Evolutionary conservation across 371 early-diverging fungal species (phyloP).

Genomic region (Lichtheimia ramosa): DNA sequence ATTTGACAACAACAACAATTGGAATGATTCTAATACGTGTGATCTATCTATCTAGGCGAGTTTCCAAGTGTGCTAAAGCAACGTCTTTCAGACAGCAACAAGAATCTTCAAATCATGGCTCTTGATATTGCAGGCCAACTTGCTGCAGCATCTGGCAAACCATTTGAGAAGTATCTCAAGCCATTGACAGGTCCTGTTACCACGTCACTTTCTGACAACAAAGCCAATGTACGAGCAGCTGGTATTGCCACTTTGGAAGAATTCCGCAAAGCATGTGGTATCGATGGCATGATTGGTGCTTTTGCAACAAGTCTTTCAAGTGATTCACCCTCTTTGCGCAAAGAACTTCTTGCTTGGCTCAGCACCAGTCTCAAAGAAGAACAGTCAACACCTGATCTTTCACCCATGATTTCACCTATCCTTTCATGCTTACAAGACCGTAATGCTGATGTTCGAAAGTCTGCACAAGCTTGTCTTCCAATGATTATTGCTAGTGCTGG

Average conservation of each 20-base stretch:
- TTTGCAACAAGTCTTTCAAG: slow-evolving; percentile 68
- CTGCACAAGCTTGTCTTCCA: slow-evolving; percentile 71
- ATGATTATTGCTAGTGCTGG: slow-evolving; percentile 63
- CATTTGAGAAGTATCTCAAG: slow-evolving; percentile 75
- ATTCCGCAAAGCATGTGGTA: slow-evolving; percentile 61
- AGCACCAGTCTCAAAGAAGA: slow-evolving; percentile 49
- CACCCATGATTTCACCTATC: slow-evolving; percentile 64
- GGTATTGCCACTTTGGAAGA: slow-evolving; percentile 75
- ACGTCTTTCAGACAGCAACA: slow-evolving; percentile 87
- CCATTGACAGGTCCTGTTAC: slow-evolving; percentile 63
- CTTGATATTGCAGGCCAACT: slow-evolving; percentile 39
- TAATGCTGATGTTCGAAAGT: slow-evolving; percentile 87
- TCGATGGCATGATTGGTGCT: slow-evolving; percentile 70
- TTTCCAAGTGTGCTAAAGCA: slow-evolving; percentile 76
- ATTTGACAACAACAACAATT: not conserved
- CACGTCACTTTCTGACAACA: slow-evolving; percentile 82
- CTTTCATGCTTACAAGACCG: slow-evolving; percentile 86
- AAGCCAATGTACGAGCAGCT: slow-evolving; percentile 80
- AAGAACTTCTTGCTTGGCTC: slow-evolving; percentile 83
- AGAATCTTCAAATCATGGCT: slow-evolving; percentile 53
- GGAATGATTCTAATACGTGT: slow-evolving; percentile 19
- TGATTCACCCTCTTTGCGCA: slow-evolving; percentile 81
- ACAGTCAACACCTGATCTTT: slow-evolving; percentile 54
- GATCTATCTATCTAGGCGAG: slow-evolving; percentile 45
- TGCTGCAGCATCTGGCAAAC: slow-evolving; percentile 82